Evolutionary conservation across 495 filamentous ascomycete species (phyloP), one percentile per base, ranked within the genome.

Genomic region (Xanthoparmelia taractica): DNA sequence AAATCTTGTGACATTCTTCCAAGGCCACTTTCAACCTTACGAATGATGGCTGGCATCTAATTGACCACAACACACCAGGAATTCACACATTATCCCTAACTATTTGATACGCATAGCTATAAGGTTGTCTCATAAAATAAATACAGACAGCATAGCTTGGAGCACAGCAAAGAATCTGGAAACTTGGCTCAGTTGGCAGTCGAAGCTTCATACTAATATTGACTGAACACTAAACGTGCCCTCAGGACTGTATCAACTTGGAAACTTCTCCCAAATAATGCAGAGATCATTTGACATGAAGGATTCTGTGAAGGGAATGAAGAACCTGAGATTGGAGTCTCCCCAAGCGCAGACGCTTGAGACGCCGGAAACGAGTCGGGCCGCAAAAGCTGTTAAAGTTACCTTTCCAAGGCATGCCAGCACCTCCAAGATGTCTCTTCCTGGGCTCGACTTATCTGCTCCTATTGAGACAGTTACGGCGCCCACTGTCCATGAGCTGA

Each of bases 401-500:
- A 33, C 50, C 50, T 29, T 33, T 45, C 38, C 20, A 20, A 29
- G 29, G 1, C 34, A 40, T 17, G 36, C n/a, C 56, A 5, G 23
- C 34, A 23, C 20, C 38, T 58, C 52, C 55, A 63, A 58, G 33
- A 71, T 71, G 69, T 71, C 69, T 23, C 45, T 71, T 31, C 69
- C 69, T 58, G 69, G 69, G 25, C 69, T 71, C 37, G 60, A 67
- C 37, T 41, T 68, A 36, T 60, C 65, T 55, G 67, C 63, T 34
- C 60, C 69, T 25, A 47, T 58, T n/a, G 66, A 67, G 50, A 40
- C 58, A 23, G 57, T 57, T 8, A 33, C 57, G n/a, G 25, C 54
- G 12, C 31, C 67, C 13, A 65, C 54, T 20, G 67, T 67, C 27
- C 70, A 79, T 18, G 71, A 76, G 43, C 69, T 87, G 60, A 71